Evolutionary conservation across 1,284 basidiomycete genomes (phyloP).

Genomic region (Rhodofomes roseus): DNA sequence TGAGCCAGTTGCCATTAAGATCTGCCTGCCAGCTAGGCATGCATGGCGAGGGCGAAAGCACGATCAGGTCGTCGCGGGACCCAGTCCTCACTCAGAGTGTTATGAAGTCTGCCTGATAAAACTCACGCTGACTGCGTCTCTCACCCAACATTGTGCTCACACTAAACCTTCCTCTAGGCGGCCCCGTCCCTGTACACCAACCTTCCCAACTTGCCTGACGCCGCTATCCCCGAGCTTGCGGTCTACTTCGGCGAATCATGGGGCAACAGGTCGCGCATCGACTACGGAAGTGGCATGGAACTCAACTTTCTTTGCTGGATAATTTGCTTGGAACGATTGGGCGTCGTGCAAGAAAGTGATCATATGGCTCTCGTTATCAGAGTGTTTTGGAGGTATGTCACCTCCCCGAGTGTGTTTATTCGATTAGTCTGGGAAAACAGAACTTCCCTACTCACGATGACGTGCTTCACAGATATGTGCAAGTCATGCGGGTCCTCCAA

Average conservation of each 20-base stretch:
- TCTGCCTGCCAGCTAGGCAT: too few species aligned
- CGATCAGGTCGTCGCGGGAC: too few species aligned
- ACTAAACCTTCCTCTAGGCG: slow-evolving; percentile 25
- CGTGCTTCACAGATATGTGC: slow-evolving; percentile 61
- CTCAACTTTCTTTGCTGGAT: slow-evolving; percentile 97
- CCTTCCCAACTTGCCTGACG: slow-evolving; percentile 55
- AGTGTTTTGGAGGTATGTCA: slow-evolving; percentile 82
- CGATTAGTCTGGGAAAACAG: not conserved
- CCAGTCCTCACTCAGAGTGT: too few species aligned
- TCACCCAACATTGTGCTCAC: not conserved
- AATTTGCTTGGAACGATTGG: slow-evolving; percentile 81
- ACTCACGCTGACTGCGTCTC: not conserved
- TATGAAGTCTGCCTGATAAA: too few species aligned
- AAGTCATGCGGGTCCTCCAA: slow-evolving; percentile 88
- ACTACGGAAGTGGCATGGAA: slow-evolving; percentile 99
- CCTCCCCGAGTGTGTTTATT: not conserved
- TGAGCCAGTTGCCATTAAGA: too few species aligned
- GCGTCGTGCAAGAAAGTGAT: slow-evolving; percentile 65
- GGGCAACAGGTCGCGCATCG: slow-evolving; percentile 91
- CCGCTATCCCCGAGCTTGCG: slow-evolving; percentile 64
- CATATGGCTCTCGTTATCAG: slow-evolving; percentile 76
- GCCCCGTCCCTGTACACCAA: slow-evolving; percentile 51
- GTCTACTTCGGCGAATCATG: slow-evolving; percentile 86
- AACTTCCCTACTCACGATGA: not conserved
- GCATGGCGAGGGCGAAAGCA: too few species aligned